phyloP scores from a whole-genome alignment of 2,329 filamentous ascomycete species.

The Aspergillus proliferans region DNA sequence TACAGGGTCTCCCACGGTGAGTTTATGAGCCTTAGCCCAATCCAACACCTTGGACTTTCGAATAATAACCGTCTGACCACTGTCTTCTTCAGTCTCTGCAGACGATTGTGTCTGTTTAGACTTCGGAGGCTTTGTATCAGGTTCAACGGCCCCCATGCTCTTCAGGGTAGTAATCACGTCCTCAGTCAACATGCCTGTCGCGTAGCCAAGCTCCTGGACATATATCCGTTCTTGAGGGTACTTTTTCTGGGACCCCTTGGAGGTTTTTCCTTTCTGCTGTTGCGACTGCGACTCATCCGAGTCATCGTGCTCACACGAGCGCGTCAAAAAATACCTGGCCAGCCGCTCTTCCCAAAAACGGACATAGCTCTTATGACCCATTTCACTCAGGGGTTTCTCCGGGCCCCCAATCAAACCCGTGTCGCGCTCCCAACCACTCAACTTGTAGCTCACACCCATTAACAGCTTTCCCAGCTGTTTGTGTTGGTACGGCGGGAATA shows the following conservation, averaged over 20 bases:
- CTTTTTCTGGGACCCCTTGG: constrained; percentile 40
- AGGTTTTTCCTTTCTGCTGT: constrained; percentile 23
- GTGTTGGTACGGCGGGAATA: constrained; percentile 93
- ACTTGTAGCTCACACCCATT: constrained; percentile 90
- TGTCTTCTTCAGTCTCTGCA: constrained; percentile 16
- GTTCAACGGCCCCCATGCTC: constrained; percentile 67
- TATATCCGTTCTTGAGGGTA: constrained; percentile 48
- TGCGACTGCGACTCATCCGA: constrained; percentile 23
- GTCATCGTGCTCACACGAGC: constrained; percentile 17
- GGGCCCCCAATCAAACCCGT: constrained; percentile 74
- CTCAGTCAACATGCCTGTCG: constrained; percentile 77
- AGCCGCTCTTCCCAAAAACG: constrained; percentile 84
- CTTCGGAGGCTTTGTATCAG: constrained; percentile 48
- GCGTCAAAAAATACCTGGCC: constrained; percentile 56
- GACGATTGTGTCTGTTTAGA: constrained; percentile 37
- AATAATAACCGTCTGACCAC: constrained; percentile 39
- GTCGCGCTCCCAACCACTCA: constrained; percentile 66
- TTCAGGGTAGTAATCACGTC: constrained; percentile 74
- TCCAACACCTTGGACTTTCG: constrained; percentile 55
- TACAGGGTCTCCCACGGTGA: constrained; percentile 61
- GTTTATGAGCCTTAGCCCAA: constrained; percentile 59
- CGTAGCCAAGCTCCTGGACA: constrained; percentile 64
- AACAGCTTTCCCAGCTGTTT: constrained; percentile 81
- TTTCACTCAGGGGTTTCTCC: constrained; percentile 84
- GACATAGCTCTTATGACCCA: constrained; percentile 75